phyloP scores from a whole-genome alignment of 805 yeast genomes.

The Blastobotrys chiropterorum region DNA sequence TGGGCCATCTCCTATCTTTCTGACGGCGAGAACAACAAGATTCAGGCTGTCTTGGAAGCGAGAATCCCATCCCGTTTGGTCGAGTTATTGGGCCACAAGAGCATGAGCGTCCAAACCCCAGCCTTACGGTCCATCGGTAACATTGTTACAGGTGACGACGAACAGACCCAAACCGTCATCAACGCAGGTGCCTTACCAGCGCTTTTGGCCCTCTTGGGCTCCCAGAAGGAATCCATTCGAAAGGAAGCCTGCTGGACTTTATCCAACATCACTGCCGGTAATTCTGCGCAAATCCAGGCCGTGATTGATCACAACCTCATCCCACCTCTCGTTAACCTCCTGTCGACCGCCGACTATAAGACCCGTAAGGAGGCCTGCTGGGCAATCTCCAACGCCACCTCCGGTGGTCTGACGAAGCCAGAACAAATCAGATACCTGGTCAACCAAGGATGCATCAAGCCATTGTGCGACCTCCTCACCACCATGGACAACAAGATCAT shows the following conservation, averaged over 20 bases:
- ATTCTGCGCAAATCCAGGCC: conserved; percentile 90
- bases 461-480: conserved; percentile 84
- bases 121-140: conserved; percentile 97
- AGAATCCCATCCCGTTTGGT: conserved; percentile 92
- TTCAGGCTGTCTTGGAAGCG: conserved; percentile 94
- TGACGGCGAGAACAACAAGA: conserved; percentile 89
- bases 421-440: conserved; percentile 92
- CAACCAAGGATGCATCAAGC: conserved; percentile 93
- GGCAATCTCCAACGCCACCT: conserved; percentile 97
- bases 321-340: conserved; percentile 78
- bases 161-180: conserved; percentile 91
- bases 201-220: conserved; percentile 67
- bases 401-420: conserved; percentile 89
- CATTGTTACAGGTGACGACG: conserved; percentile 94
- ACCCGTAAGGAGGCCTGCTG: conserved; percentile 98
- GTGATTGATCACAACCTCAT: conserved; percentile 91
- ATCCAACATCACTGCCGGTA: conserved; percentile 97
- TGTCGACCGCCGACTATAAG: conserved; percentile 83
- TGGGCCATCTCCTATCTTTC: conserved; percentile 96
- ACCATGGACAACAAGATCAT: conserved; percentile 87
- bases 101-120: conserved; percentile 89
- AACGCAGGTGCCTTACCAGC: conserved; percentile 90
- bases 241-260: conserved; percentile 99
- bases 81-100: conserved; percentile 78
- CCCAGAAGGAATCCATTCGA: conserved; percentile 85